phyloP scores from a whole-genome alignment of 306 rosid species.

The Lathyrus oleraceus region DNA sequence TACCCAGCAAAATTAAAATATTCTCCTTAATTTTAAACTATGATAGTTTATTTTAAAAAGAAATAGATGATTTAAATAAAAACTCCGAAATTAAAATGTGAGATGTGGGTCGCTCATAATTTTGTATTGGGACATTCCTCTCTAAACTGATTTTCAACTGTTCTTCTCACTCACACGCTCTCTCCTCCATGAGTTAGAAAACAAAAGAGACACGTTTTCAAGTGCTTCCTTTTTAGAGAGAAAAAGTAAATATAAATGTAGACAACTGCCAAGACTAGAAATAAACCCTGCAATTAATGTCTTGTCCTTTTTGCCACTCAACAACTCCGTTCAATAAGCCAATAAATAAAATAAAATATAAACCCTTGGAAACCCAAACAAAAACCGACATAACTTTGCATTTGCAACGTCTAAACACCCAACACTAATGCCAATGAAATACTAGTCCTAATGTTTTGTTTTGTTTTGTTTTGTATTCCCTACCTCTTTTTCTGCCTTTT shows the following conservation, averaged over 20 bases:
- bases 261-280: background rate
- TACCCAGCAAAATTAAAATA: no score
- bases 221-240: no score
- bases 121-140: background rate
- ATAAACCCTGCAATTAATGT: background rate
- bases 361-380: constrained; percentile 14
- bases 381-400: constrained; percentile 37
- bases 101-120: no score
- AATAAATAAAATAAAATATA: background rate
- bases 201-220: background rate
- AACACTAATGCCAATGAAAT: background rate
- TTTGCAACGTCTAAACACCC: constrained; percentile 23
- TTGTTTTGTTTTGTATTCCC: constrained; percentile 4
- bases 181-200: background rate
- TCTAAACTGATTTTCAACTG: background rate
- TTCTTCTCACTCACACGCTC: background rate
- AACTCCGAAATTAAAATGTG: no score
- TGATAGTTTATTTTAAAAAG: no score
- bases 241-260: no score
- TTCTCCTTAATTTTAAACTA: no score
- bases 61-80: no score
- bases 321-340: background rate
- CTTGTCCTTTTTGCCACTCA: constrained; percentile 1
- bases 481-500: constrained; percentile 31
- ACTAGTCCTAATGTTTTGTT: background rate